phyloP scores from a whole-genome alignment of 140 eudicot genomes.

The Erigeron philadelphicus region DNA sequence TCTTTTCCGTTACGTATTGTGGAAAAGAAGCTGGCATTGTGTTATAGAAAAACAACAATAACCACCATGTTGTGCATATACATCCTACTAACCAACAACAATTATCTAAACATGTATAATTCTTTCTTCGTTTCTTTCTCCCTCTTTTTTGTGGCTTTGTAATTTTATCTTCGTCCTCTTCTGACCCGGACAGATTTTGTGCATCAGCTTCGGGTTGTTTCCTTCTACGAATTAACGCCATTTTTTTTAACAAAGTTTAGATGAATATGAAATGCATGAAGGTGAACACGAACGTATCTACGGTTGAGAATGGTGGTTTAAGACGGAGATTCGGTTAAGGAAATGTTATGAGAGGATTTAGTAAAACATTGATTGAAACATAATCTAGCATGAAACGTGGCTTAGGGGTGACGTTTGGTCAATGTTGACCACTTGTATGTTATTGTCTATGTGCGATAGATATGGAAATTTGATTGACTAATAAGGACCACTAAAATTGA shows the following conservation, averaged over 20 bases:
- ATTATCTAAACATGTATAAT: conserved; percentile 30
- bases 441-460: conserved; percentile 8
- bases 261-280: no score
- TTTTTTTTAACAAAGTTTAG: neutral
- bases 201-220: conserved; percentile 27
- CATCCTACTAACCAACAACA: conserved; percentile 79
- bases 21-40: conserved; percentile 79
- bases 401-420: conserved; percentile 18
- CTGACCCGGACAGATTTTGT: neutral
- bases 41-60: conserved; percentile 54
- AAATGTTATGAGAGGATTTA: conserved; percentile 13
- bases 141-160: conserved; percentile 2
- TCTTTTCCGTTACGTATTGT: conserved; percentile 79
- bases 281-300: neutral
- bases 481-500: conserved; percentile 14
- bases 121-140: conserved; percentile 1
- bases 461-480: conserved; percentile 12
- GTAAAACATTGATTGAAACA: conserved; percentile 14
- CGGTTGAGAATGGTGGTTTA: conserved; percentile 21
- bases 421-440: conserved; percentile 25
- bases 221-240: conserved; percentile 38
- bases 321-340: conserved; percentile 12
- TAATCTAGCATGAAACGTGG: conserved; percentile 24
- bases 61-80: conserved; percentile 71
- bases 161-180: conserved; percentile 10